Evolutionary conservation across 2,329 filamentous ascomycete species (phyloP).

Genomic region (Tolypocladium guangdongense): DNA sequence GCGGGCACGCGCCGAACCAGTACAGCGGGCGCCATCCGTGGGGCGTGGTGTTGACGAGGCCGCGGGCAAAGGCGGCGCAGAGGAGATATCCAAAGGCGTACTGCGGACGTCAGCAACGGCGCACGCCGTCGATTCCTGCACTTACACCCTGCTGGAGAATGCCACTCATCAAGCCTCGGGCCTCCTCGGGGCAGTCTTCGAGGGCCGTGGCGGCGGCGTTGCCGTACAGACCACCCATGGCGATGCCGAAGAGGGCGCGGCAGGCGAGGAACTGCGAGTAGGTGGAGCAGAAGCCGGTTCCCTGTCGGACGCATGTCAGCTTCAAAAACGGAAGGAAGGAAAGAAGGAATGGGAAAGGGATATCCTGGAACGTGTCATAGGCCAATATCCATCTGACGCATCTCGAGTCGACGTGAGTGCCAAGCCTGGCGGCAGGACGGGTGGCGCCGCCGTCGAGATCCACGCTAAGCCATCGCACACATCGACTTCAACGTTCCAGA

Average conservation of each 20-base stretch:
- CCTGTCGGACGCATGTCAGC: no score
- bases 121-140: not conserved
- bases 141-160: conserved; percentile 60
- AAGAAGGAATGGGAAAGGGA: no score
- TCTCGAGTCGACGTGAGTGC: not conserved
- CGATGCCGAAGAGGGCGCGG: conserved; percentile 64
- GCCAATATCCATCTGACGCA: not conserved
- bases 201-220: conserved; percentile 71
- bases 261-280: conserved; percentile 65
- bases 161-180: conserved; percentile 64
- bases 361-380: no score
- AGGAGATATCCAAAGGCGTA: conserved; percentile 57
- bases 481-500: not conserved
- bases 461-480: not conserved
- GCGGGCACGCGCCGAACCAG: conserved; percentile 80
- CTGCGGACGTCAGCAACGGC: conserved; percentile 7
- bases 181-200: conserved; percentile 58
- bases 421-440: conserved; percentile 4
- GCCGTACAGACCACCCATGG: conserved; percentile 74
- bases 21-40: conserved; percentile 78
- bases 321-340: no score
- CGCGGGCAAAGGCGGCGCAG: conserved; percentile 48
- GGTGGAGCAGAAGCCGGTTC: conserved; percentile 57
- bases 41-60: conserved; percentile 62
- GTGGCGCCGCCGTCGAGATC: conserved; percentile 1